Conservation (phyloP, 2,329 filamentous ascomycete species). For the Fusarium sp. region DNA sequence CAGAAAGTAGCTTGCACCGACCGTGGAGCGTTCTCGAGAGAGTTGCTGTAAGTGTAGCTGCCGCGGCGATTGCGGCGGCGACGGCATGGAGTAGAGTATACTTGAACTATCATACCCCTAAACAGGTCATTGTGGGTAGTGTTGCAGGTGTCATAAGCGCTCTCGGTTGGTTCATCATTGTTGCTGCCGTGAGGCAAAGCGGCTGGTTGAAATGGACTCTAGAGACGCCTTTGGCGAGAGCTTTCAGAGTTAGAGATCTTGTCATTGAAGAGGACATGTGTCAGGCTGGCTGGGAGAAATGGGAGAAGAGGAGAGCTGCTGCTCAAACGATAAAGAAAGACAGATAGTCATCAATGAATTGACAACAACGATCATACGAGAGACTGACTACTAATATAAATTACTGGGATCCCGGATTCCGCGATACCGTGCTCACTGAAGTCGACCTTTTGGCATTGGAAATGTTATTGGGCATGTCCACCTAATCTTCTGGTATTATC, state of each 20-base stretch:
- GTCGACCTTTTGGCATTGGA: background rate
- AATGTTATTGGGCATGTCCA: background rate
- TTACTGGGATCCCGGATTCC: background rate
- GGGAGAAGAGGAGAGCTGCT: conserved; percentile 68
- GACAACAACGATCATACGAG: background rate
- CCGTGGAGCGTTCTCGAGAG: conserved; percentile 73
- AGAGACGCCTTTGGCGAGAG: conserved; percentile 70
- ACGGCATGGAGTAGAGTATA: conserved; percentile 90
- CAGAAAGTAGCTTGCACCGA: conserved; percentile 36
- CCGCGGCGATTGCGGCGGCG: conserved; percentile 68
- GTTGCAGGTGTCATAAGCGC: conserved; percentile 77
- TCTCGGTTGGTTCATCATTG: conserved; percentile 80
- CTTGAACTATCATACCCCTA: conserved; percentile 89
- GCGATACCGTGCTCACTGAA: background rate
- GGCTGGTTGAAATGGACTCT: conserved; percentile 80
- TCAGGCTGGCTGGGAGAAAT: conserved; percentile 93
- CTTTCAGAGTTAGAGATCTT: conserved; percentile 82
- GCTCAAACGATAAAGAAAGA: conserved; percentile 45
- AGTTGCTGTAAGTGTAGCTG: conserved; percentile 62
- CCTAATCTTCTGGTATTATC: conserved; percentile 18
- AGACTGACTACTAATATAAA: background rate
- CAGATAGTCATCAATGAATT: conserved; percentile 2
- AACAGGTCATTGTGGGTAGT: conserved; percentile 86
- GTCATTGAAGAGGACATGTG: conserved; percentile 88
- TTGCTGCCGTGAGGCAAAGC: conserved; percentile 69